These are phyloP conservation scores for Pichia cactophila DNA, from an alignment of 1,139 yeast species.

Conservation along the genomic window DNA sequence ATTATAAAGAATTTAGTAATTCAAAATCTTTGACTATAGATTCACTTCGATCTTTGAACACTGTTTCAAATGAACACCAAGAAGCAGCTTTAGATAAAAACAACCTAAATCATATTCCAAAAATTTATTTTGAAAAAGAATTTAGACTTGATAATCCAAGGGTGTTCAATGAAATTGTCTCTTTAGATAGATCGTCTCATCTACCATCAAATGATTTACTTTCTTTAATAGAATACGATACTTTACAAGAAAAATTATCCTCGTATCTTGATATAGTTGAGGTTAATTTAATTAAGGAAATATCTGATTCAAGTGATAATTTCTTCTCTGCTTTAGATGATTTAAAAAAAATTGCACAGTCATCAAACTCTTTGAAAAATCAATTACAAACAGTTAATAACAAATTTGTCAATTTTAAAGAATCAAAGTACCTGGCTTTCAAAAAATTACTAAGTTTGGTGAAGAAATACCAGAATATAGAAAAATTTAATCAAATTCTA, in stretches of 20 bases:
- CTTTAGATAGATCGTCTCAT: conserved; percentile 47
- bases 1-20: conserved; percentile 48
- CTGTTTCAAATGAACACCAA: conserved; percentile 15
- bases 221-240: conserved; percentile 36
- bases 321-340: conserved; percentile 82
- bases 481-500: conserved; percentile 53
- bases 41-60: conserved; percentile 33
- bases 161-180: conserved; percentile 51
- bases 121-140: conserved; percentile 55
- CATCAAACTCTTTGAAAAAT: conserved; percentile 46
- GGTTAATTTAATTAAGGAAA: conserved; percentile 69
- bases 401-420: conserved; percentile 38
- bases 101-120: conserved; percentile 46
- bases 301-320: conserved; percentile 74
- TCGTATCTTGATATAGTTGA: conserved; percentile 83
- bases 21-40: conserved; percentile 43
- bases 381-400: conserved; percentile 40
- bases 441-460: conserved; percentile 44
- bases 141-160: conserved; percentile 88
- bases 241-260: conserved; percentile 73
- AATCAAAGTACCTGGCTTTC: conserved; percentile 46
- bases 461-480: conserved; percentile 52
- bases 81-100: conserved; percentile 21
- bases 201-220: conserved; percentile 19
- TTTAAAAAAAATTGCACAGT: conserved; percentile 52